phyloP scores from a whole-genome alignment of 202 grass and related monocot genomes.

The Miscanthus sacchariflorus region DNA sequence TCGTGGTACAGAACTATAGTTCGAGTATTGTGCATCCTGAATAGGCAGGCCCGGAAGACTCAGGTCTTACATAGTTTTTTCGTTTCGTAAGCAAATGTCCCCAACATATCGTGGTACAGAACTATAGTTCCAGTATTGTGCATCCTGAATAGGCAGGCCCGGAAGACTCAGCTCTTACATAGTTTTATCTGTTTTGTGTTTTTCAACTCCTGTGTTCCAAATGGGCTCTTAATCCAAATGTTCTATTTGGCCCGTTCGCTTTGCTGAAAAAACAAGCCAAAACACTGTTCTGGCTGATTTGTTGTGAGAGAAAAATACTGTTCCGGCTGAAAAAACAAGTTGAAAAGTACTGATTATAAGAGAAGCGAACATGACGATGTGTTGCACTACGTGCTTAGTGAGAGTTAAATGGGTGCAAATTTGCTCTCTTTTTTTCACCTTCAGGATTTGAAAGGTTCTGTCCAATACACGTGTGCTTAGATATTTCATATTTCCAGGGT shows the following conservation, averaged over 20 bases:
- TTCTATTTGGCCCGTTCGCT: background rate
- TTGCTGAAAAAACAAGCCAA: no score
- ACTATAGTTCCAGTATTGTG: background rate
- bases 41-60: conserved; percentile 22
- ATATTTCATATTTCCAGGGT: background rate
- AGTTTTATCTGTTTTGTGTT: conserved; percentile 5
- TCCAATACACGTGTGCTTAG: background rate
- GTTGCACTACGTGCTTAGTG: background rate
- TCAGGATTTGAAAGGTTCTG: no score
- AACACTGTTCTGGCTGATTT: no score
- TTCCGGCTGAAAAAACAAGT: no score
- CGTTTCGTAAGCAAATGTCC: background rate
- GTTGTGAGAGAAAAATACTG: no score
- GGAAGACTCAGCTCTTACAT: background rate
- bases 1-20: conserved; percentile 27
- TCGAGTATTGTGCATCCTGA: conserved; percentile 1
- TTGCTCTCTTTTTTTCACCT: background rate
- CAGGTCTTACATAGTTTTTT: conserved; percentile 10
- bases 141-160: conserved; percentile 21
- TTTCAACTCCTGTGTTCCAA: background rate
- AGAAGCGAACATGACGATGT: no score
- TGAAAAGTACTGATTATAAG: no score
- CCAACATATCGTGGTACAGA: conserved; percentile 26
- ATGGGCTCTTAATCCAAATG: background rate
- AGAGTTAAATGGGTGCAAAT: background rate